These are phyloP conservation scores for Tolypocladium album DNA, from an alignment of 2,329 filamentous ascomycete species.

Conservation along the genomic window DNA sequence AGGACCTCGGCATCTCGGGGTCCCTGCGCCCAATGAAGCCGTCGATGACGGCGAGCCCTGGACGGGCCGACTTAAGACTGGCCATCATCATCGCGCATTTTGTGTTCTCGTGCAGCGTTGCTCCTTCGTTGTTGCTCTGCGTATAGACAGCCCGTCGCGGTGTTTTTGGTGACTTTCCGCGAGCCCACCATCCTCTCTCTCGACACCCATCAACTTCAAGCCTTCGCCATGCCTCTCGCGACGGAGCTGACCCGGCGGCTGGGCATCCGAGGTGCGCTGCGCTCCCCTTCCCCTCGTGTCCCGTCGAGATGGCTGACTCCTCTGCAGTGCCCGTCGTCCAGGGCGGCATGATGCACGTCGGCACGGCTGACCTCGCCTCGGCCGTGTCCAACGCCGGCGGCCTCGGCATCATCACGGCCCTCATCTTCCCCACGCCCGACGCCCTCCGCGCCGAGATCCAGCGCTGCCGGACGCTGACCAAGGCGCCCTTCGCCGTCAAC, in stretches of 20 bases:
- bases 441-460: slow-evolving; percentile 90
- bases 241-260: slow-evolving; percentile 47
- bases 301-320: neutral
- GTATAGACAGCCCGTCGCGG: neutral
- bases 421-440: slow-evolving; percentile 88
- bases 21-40: neutral
- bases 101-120: neutral
- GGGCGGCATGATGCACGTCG: slow-evolving; percentile 81
- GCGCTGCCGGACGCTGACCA: slow-evolving; percentile 70
- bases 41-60: neutral
- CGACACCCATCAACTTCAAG: neutral
- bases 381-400: slow-evolving; percentile 76
- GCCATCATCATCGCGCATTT: neutral
- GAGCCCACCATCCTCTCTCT: neutral
- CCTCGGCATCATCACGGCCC: slow-evolving; percentile 71
- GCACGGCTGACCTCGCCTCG: slow-evolving; percentile 67
- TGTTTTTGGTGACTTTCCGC: neutral
- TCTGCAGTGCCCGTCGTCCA: slow-evolving; percentile 65
- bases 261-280: slow-evolving; percentile 36
- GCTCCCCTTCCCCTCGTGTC: neutral
- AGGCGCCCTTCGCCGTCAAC: slow-evolving; percentile 82
- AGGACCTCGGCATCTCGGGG: neutral
- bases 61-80: neutral
- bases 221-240: slow-evolving; percentile 39
- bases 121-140: neutral